Conservation (phyloP, 2,329 filamentous ascomycete species). For the Xylaria sp. region DNA sequence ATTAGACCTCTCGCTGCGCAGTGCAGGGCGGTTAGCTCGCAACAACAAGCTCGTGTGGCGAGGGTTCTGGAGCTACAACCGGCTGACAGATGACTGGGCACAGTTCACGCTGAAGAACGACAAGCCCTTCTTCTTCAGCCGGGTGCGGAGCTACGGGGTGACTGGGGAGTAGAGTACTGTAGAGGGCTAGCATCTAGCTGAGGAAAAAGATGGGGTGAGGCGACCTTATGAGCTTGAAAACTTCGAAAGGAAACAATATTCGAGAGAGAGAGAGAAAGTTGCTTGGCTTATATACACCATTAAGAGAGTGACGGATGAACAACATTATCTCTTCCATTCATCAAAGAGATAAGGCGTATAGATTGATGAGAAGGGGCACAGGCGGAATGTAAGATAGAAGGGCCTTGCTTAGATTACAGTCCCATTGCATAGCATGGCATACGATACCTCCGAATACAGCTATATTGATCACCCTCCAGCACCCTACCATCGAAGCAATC, state of each 20-base stretch:
- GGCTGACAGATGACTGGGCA: constrained; percentile 88
- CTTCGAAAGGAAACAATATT: not conserved
- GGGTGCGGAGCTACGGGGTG: constrained; percentile 70
- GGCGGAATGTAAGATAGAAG: not conserved
- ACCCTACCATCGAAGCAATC: not conserved
- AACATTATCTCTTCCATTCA: not conserved
- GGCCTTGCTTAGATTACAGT: not conserved
- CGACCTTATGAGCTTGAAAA: not conserved
- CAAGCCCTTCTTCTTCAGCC: constrained; percentile 74
- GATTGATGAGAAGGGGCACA: not conserved
- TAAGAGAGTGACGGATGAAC: not conserved
- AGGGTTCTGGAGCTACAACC: constrained; percentile 91
- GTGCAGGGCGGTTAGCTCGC: constrained; percentile 67
- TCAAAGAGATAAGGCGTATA: not conserved
- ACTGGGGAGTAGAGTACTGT: constrained; percentile 52
- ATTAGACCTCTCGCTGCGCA: constrained; percentile 79
- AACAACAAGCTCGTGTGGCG: constrained; percentile 93
- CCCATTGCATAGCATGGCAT: not conserved
- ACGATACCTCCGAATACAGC: not conserved
- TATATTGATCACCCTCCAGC: not conserved
- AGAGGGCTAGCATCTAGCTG: not conserved
- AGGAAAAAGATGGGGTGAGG: not conserved
- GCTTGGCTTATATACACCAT: not conserved
- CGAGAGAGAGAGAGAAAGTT: not conserved
- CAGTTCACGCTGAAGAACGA: constrained; percentile 76